Conservation (phyloP, 495 filamentous ascomycete species). For the Hypoxylon intermedium region DNA sequence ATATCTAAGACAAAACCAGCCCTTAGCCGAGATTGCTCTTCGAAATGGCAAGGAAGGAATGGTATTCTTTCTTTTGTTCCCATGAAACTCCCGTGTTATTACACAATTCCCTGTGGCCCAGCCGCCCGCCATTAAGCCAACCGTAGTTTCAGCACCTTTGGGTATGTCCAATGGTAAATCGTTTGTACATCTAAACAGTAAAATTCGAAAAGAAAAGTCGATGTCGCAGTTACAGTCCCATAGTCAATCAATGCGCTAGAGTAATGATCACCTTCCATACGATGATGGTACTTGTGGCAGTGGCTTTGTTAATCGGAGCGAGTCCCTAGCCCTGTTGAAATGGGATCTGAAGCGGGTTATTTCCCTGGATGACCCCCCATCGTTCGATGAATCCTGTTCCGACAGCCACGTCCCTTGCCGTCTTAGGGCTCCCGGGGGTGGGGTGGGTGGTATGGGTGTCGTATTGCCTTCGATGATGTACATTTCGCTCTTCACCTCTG, state of each 20-base stretch:
- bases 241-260: neutral
- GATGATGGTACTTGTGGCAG: constrained; percentile 14
- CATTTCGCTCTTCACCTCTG: constrained; percentile 30
- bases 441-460: constrained; percentile 9
- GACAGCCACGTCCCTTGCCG: constrained; percentile 34
- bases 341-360: constrained; percentile 6
- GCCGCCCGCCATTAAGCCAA: constrained; percentile 21
- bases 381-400: constrained; percentile 34
- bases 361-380: constrained; percentile 25
- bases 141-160: constrained; percentile 5
- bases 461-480: constrained; percentile 37
- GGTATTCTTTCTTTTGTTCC: constrained; percentile 8
- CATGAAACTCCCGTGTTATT: constrained; percentile 8
- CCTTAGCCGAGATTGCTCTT: constrained; percentile 17
- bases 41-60: constrained; percentile 1
- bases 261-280: neutral
- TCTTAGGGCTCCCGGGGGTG: neutral
- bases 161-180: constrained; percentile 28
- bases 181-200: constrained; percentile 24
- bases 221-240: neutral
- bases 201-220: constrained; percentile 14
- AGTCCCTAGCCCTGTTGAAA: constrained; percentile 1
- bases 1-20: constrained; percentile 14
- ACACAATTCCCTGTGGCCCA: constrained; percentile 19
- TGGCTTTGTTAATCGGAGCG: constrained; percentile 13